Percentiles rank a stretch among this genome's conserved stretches.
These are phyloP conservation scores for Torrubiellomyces zombiae DNA, from an alignment of 2,329 filamentous ascomycete genomes.

Conservation along the genomic window DNA sequence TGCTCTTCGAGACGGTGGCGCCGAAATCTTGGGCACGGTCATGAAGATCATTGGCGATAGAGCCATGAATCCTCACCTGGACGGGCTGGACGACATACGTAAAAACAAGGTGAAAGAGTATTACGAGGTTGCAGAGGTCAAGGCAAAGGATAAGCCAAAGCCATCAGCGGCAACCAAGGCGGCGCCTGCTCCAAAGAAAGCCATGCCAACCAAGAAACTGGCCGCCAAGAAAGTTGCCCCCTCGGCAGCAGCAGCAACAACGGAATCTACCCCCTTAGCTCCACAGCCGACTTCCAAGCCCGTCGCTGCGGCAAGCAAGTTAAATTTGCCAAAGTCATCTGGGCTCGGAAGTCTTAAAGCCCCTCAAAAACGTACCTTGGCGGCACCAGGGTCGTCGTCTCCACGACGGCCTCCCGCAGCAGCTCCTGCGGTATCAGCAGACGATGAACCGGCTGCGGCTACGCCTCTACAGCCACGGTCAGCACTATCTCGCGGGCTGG, in stretches of 20 bases:
- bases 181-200: slow-evolving; percentile 29
- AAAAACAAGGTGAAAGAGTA: slow-evolving; percentile 95
- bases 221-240: slow-evolving; percentile 28
- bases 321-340: slow-evolving; percentile 36
- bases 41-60: slow-evolving; percentile 99
- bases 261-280: slow-evolving; percentile 36
- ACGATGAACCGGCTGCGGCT: slow-evolving; percentile 43
- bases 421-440: slow-evolving; percentile 30
- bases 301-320: slow-evolving; percentile 28
- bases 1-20: slow-evolving; percentile 69
- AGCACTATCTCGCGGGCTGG: slow-evolving; percentile 61
- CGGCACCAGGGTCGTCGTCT: slow-evolving; percentile 31
- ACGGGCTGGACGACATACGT: slow-evolving; percentile 85
- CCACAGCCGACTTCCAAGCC: slow-evolving; percentile 40
- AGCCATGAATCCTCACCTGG: slow-evolving; percentile 82
- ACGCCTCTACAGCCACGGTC: slow-evolving; percentile 44
- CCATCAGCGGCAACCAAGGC: slow-evolving; percentile 45
- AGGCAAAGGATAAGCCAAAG: slow-evolving; percentile 58
- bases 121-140: slow-evolving; percentile 43
- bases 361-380: slow-evolving; percentile 37
- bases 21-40: slow-evolving; percentile 79
- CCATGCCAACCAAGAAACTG: slow-evolving; percentile 24
- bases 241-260: slow-evolving; percentile 22
- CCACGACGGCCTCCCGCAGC: slow-evolving; percentile 33
- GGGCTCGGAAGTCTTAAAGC: slow-evolving; percentile 42